Evolutionary conservation across 1,139 yeast genomes (phyloP), one percentile per base, ranked within the genome.

Genomic region (Blastobotrys buckinghamii): DNA sequence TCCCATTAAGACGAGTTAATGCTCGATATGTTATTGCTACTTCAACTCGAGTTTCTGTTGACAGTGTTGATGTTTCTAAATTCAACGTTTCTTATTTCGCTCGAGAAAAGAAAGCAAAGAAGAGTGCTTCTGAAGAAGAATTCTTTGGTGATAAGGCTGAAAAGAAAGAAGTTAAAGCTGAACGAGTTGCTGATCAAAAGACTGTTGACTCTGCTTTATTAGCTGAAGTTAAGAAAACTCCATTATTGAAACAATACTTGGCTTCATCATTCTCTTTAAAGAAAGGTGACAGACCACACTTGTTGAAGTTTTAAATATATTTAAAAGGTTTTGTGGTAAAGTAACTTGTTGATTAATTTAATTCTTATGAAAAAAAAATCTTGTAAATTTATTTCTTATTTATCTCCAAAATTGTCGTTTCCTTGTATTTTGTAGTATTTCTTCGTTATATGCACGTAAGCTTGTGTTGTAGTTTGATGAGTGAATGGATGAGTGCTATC

Each of bases 1-100:
- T 92, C 65, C 98, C 99, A 75, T 84, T 92, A 75, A 88, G 97
- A 84, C 88, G 98, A 83, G 97, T 92, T 63, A 92, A 92, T 76
- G 84, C 97, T 67, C 89, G 96, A 76, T 94, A 92, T 79, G 97
- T 92, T 68, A 92, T 92, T 77, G 98, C 97, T 69, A 94, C 98
- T 71, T 89, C 97, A 64, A 92, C 98, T 76, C 77, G 80, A 74
- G 87, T 92, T 67, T 75, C 81, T 63, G 82, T 90, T 65, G 77
- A 80, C 55, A 77, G 83, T 63, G 89, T 90, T 62, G 89, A 89
- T 70, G 89, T 84, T 62, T 79, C 90, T 68, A 92, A 92, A 78
- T 92, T 85, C 84, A 81, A 84, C 77, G 95, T 81, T 69, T 89
- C 86, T 67, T 92, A 94, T 90, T 92, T 92, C 69, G 96, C 97